phyloP scores from a whole-genome alignment of 345 rosid species.

The Eucalyptus pauciflora region DNA sequence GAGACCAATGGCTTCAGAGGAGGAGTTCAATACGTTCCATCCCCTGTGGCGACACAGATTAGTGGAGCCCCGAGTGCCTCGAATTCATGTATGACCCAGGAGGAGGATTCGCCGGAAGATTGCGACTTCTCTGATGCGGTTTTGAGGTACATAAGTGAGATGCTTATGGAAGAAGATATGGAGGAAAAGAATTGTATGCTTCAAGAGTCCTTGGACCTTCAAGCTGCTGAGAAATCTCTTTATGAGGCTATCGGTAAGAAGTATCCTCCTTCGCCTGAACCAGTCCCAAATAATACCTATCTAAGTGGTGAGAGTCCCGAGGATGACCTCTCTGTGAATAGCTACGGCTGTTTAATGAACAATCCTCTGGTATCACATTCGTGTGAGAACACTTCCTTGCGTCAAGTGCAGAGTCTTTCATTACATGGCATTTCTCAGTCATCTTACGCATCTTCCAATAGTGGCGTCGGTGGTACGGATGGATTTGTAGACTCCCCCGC shows the following conservation, averaged over 20 bases:
- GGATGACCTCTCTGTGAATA: conserved; percentile 17
- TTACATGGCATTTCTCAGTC: conserved; percentile 22
- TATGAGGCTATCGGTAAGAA: conserved; percentile 84
- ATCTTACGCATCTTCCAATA: conserved; percentile 36
- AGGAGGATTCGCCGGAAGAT: conserved; percentile 48
- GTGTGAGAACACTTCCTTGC: conserved; percentile 12
- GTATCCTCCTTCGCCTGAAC: conserved; percentile 83
- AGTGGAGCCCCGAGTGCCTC: neutral
- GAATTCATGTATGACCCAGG: neutral
- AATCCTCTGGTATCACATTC: conserved; percentile 6
- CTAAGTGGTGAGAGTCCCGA: conserved; percentile 6
- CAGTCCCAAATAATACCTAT: neutral
- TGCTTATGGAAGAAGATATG: conserved; percentile 85
- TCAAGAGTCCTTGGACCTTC: conserved; percentile 79
- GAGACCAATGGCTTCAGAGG: conserved; percentile 4
- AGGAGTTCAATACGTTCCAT: conserved; percentile 15
- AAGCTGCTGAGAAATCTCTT: conserved; percentile 82
- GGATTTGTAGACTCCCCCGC: conserved; percentile 41
- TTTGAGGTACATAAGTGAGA: conserved; percentile 72
- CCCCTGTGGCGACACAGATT: conserved; percentile 2
- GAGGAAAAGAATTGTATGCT: conserved; percentile 74
- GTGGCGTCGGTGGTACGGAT: conserved; percentile 24
- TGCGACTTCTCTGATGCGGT: conserved; percentile 79
- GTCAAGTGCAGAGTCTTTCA: conserved; percentile 6
- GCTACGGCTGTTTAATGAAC: conserved; percentile 3